phyloP scores from a whole-genome alignment of 129 eudicot species.

The Tagetes patula region DNA sequence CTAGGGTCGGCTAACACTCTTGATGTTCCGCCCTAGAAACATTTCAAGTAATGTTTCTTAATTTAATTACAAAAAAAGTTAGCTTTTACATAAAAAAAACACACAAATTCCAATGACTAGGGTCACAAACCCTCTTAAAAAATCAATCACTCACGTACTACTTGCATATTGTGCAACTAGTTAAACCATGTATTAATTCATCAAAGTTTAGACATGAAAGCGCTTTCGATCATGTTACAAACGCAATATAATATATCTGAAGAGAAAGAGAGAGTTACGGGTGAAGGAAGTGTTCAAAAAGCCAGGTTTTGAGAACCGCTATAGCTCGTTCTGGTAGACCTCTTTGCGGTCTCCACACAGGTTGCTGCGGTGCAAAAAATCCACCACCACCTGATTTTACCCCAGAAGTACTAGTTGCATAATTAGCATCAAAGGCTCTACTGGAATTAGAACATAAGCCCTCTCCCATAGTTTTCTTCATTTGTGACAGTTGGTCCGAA shows the following conservation, averaged over 20 bases:
- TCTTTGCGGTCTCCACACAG: conserved; percentile 91
- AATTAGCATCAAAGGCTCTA: conserved; percentile 36
- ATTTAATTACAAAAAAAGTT: too few relatives aligned
- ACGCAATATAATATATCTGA: neutral
- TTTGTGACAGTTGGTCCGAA: conserved; percentile 52
- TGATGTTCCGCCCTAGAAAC: too few relatives aligned
- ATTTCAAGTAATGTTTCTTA: too few relatives aligned
- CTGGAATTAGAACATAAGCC: conserved; percentile 46
- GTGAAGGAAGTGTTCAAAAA: conserved; percentile 94
- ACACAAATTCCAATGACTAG: too few relatives aligned
- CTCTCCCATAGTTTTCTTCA: conserved; percentile 46
- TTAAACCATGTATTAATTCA: neutral
- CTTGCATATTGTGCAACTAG: neutral
- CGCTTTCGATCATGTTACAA: neutral
- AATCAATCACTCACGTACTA: conserved; percentile 1
- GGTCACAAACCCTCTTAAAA: neutral
- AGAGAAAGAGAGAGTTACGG: conserved; percentile 45
- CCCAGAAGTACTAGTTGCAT: conserved; percentile 32
- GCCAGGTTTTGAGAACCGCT: conserved; percentile 79
- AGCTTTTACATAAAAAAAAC: too few relatives aligned
- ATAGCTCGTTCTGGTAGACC: conserved; percentile 95
- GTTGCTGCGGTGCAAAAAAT: conserved; percentile 52
- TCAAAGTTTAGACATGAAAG: too few relatives aligned
- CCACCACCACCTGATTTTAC: conserved; percentile 38
- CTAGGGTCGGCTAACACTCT: too few relatives aligned